Conservation (phyloP, 1,284 basidiomycete genomes). For the Cronartium quercuum region DNA sequence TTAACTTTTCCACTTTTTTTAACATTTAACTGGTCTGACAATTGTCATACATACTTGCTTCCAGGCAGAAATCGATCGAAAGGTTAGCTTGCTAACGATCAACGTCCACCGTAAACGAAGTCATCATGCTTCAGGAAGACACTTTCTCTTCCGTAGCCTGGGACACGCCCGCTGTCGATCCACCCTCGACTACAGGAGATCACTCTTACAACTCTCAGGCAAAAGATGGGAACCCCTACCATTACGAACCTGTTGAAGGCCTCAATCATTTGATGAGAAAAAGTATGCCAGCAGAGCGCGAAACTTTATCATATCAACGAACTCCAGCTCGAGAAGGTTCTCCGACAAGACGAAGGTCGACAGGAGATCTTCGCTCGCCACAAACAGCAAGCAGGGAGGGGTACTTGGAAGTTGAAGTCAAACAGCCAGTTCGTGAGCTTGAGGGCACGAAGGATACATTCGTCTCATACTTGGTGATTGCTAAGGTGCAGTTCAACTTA, state of each 20-base stretch:
- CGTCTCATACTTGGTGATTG: conserved; percentile 85
- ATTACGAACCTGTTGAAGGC: background rate
- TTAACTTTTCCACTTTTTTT: no score
- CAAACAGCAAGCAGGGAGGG: conserved; percentile 43
- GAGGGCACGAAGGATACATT: conserved; percentile 94
- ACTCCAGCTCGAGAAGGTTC: background rate
- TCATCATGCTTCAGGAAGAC: background rate
- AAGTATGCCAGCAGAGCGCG: background rate
- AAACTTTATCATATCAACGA: background rate
- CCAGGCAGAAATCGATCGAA: no score
- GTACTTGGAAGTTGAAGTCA: conserved; percentile 60
- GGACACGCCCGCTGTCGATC: background rate
- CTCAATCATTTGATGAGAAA: background rate
- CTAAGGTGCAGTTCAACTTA: conserved; percentile 60
- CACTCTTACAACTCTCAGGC: background rate
- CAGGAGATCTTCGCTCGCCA: conserved; percentile 10
- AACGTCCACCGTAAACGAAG: background rate
- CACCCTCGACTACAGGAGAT: background rate
- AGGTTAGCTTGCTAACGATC: no score
- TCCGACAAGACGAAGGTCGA: conserved; percentile 5
- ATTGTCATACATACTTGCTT: no score
- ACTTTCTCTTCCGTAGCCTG: background rate
- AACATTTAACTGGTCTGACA: no score
- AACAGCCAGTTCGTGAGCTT: conserved; percentile 89
- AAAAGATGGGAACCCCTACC: background rate